A percentile compares a stretch with the other conserved stretches of the same genome.
Conservation (phyloP, 1,139 yeast species). For the Kodamaea sp. region DNA sequence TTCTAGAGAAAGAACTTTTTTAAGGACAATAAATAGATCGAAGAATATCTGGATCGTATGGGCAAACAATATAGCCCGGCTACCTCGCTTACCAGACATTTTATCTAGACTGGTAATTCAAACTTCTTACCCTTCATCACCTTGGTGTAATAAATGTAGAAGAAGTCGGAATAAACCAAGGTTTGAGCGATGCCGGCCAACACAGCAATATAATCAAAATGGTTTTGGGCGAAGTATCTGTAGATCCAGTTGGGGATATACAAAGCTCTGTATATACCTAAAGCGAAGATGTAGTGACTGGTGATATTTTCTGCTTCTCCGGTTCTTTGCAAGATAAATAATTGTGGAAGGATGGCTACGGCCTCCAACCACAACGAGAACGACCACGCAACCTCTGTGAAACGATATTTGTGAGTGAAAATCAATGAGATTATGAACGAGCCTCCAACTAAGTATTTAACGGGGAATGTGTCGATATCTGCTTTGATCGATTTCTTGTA, state of each 20-base stretch:
- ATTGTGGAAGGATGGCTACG: conserved; percentile 89
- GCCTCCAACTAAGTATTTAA: conserved; percentile 68
- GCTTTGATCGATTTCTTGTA: conserved; percentile 56
- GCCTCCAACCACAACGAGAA: conserved; percentile 87
- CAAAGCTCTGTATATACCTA: conserved; percentile 84
- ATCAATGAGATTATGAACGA: conserved; percentile 60
- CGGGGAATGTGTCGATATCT: conserved; percentile 70
- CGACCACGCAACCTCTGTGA: conserved; percentile 70
- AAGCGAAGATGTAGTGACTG: conserved; percentile 87
- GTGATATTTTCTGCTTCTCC: conserved; percentile 90
- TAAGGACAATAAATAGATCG: no score
- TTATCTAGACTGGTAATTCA: conserved; percentile 69
- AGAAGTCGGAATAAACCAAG: conserved; percentile 86
- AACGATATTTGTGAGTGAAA: conserved; percentile 64
- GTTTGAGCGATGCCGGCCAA: conserved; percentile 86
- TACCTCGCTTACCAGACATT: no score
- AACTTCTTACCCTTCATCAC: conserved; percentile 83
- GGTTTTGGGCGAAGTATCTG: conserved; percentile 69
- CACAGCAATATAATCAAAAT: conserved; percentile 71
- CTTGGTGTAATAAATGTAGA: conserved; percentile 78
- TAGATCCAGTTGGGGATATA: conserved; percentile 95
- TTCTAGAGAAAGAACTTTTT: no score
- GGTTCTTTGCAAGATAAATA: conserved; percentile 84
- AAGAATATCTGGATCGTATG: no score
- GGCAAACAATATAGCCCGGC: no score